A percentile compares a stretch with the other conserved stretches of the same genome.
phyloP scores from a whole-genome alignment of 1,139 yeast species.

The Wickerhamiella infanticola region DNA sequence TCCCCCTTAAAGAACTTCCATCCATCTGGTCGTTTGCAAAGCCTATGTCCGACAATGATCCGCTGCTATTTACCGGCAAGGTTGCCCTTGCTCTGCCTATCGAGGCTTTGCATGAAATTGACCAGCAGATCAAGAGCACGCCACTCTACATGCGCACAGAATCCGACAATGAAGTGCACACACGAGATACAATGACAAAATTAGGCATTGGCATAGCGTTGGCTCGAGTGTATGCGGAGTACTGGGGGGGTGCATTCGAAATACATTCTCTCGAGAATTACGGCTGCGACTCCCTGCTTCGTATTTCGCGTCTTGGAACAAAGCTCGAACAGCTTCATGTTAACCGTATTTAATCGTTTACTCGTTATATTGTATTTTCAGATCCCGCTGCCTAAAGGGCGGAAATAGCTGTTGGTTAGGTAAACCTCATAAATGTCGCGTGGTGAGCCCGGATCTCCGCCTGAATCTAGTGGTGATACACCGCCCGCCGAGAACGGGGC shows the following conservation, averaged over 20 bases:
- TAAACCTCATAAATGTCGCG: not conserved
- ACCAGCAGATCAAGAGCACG: not conserved
- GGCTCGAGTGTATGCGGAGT: slow-evolving; percentile 84
- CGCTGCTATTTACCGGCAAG: not conserved
- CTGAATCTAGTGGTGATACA: not conserved
- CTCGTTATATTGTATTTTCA: slow-evolving; percentile 5
- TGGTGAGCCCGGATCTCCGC: not conserved
- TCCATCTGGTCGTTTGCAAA: slow-evolving; percentile 65
- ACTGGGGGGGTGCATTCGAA: slow-evolving; percentile 84
- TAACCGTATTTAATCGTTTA: not conserved
- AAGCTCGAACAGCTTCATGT: slow-evolving; percentile 36
- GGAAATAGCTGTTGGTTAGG: no score
- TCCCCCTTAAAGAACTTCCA: slow-evolving; percentile 39
- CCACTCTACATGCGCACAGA: not conserved
- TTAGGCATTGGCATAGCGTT: slow-evolving; percentile 83
- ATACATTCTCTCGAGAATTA: slow-evolving; percentile 78
- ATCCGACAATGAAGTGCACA: not conserved
- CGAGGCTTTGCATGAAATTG: not conserved
- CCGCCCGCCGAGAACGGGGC: not conserved
- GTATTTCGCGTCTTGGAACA: slow-evolving; percentile 61
- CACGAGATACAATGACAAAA: slow-evolving; percentile 41
- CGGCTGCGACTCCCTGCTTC: slow-evolving; percentile 77
- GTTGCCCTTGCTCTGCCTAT: not conserved
- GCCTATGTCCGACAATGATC: slow-evolving; percentile 4
- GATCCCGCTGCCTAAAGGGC: no score